Evolutionary conservation across 2,329 filamentous ascomycete species (phyloP).

Genomic region (Byssothecium circinans): DNA sequence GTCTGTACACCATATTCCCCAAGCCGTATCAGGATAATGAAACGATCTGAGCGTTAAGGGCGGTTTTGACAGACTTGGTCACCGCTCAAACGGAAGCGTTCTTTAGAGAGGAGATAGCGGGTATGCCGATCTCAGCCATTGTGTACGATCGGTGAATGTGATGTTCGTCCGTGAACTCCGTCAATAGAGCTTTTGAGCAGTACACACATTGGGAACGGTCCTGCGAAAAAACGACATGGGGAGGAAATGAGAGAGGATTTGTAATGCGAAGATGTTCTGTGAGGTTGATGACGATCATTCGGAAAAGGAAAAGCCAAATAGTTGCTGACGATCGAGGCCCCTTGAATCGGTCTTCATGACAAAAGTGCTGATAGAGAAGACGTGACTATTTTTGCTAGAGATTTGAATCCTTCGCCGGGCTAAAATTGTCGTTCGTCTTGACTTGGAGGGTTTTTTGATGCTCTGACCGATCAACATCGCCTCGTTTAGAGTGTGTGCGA

Average conservation of each 20-base stretch:
- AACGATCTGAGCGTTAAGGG: not conserved
- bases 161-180: too few species aligned
- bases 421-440: not conserved
- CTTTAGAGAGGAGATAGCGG: too few species aligned
- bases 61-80: not conserved
- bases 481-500: slow-evolving; percentile 11
- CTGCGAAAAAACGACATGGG: too few species aligned
- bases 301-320: not conserved
- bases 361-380: not conserved
- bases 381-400: not conserved
- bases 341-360: not conserved
- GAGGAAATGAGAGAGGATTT: too few species aligned
- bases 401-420: not conserved
- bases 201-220: too few species aligned
- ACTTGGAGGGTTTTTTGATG: not conserved
- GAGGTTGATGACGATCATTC: too few species aligned
- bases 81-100: not conserved
- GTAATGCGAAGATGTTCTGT: too few species aligned
- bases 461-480: not conserved
- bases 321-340: not conserved
- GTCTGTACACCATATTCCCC: too few species aligned
- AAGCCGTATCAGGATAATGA: not conserved
- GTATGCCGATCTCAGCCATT: too few species aligned
- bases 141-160: too few species aligned
- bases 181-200: too few species aligned